Evolutionary conservation across 2,329 filamentous ascomycete genomes (phyloP).

Genomic region (Aspergillus candidus): DNA sequence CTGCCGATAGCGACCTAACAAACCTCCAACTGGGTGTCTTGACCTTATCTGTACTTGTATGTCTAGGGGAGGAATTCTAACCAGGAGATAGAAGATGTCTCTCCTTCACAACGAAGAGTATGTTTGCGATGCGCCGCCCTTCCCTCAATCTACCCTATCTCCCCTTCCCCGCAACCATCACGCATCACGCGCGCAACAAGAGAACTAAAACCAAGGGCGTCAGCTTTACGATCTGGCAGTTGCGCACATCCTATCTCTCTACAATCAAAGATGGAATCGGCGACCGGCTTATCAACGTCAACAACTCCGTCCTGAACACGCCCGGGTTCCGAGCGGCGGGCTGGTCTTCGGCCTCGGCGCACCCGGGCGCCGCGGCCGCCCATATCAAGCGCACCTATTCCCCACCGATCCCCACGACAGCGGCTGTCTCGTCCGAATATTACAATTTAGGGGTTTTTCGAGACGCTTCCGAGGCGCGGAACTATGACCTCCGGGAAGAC

Average conservation of each 20-base stretch:
- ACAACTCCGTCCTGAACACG: conserved; percentile 57
- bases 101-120: conserved; percentile 50
- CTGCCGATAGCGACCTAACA: conserved; percentile 1
- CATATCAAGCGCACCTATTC: conserved; percentile 60
- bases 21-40: background rate
- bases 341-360: conserved; percentile 44
- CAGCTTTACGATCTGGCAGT: conserved; percentile 61
- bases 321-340: conserved; percentile 60
- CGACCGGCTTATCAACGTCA: conserved; percentile 60
- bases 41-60: conserved; percentile 1
- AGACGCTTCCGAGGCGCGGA: conserved; percentile 24
- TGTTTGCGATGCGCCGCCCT: conserved; percentile 14
- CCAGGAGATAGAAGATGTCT: conserved; percentile 33
- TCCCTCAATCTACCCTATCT: background rate
- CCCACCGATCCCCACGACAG: conserved; percentile 57
- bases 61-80: background rate
- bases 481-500: conserved; percentile 32
- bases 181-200: conserved; percentile 1
- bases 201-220: conserved; percentile 8
- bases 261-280: conserved; percentile 61
- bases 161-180: background rate
- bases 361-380: conserved; percentile 40
- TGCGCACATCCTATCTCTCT: conserved; percentile 59
- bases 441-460: conserved; percentile 46
- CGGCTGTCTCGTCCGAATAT: conserved; percentile 55